Evolutionary conservation across 1,139 yeast species (phyloP), one percentile per base, ranked within the genome.

Genomic region (Debaryomyces fabryi): DNA sequence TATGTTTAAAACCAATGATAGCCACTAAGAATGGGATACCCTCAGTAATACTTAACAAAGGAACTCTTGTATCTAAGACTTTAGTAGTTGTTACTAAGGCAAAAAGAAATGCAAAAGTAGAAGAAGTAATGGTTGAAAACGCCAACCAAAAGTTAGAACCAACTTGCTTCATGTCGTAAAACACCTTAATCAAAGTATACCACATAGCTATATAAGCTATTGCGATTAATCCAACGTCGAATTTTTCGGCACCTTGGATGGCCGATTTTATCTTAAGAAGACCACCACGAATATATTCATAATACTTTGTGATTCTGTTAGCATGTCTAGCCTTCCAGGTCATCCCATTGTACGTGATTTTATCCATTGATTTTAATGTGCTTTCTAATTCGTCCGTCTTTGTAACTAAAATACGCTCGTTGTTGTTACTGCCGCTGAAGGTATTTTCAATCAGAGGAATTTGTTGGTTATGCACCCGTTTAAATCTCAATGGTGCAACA

Each of bases 11-110:
- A 1, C 99, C 99, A 60, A 93, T 83, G 8, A 92, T 86, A 23
- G 96, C 93, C 18, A 92, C 96, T 59, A 93, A 78, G 68, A 93
- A 93, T 23, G 99, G 99, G 44, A 93, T 73, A 10, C 98, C 98
- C 72, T 93, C 98, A 47, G 93, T 82, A 57, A 93, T 76, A 52
- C 91, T 84, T 51, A 88, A 72, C 49, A 90, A 76, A 6, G 96
- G 83, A 33, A 93, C 87, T 45, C 76, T 78, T 40, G 78, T 64
- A 36, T 75, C 70, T 48, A 74, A 62, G n/a, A 85, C 62, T 46
- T 78, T 66, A 29, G 90, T 82, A 27, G 91, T 78, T 54, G 85
- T 81, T n/a, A 76, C 75, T 57, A 90, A 76, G 2, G 97, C 97
- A 59, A 89, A 82, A 55, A 92, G 74, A 62, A 93, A 88, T 8